These are phyloP conservation scores for Hypoxylon sp. DNA, from an alignment of 2,329 filamentous ascomycete species.

Conservation along the genomic window DNA sequence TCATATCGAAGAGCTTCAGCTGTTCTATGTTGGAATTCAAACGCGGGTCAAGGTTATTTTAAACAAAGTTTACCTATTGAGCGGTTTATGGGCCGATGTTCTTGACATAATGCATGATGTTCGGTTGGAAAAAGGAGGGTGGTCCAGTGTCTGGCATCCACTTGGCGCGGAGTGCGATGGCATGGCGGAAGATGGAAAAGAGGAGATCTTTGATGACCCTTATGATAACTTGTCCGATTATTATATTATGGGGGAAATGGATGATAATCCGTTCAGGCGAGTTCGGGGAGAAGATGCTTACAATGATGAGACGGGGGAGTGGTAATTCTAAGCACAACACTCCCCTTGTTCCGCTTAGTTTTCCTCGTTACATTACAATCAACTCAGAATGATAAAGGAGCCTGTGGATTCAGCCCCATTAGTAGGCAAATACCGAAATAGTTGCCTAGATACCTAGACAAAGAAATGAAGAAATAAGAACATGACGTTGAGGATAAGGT, in stretches of 20 bases:
- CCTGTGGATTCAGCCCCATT: no score
- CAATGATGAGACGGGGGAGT: not conserved
- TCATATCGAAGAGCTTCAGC: not conserved
- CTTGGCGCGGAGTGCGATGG: not conserved
- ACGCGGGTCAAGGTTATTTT: not conserved
- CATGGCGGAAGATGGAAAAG: not conserved
- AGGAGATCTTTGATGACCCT: not conserved
- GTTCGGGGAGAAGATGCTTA: not conserved
- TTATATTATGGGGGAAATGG: not conserved
- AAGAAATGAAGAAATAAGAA: no score
- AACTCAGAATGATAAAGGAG: no score
- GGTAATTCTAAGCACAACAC: not conserved
- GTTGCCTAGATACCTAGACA: no score
- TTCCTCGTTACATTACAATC: not conserved
- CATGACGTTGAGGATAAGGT: no score
- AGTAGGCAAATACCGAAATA: no score
- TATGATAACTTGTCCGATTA: not conserved
- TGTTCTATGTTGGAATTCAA: not conserved
- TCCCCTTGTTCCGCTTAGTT: not conserved
- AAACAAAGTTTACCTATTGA: not conserved
- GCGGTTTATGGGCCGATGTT: not conserved
- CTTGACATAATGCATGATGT: not conserved
- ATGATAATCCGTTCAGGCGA: not conserved
- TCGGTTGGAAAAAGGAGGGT: not conserved
- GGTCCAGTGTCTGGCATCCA: not conserved